These are phyloP conservation scores for Myriangium duriaei DNA, from an alignment of 2,329 filamentous ascomycete species.

Conservation along the genomic window DNA sequence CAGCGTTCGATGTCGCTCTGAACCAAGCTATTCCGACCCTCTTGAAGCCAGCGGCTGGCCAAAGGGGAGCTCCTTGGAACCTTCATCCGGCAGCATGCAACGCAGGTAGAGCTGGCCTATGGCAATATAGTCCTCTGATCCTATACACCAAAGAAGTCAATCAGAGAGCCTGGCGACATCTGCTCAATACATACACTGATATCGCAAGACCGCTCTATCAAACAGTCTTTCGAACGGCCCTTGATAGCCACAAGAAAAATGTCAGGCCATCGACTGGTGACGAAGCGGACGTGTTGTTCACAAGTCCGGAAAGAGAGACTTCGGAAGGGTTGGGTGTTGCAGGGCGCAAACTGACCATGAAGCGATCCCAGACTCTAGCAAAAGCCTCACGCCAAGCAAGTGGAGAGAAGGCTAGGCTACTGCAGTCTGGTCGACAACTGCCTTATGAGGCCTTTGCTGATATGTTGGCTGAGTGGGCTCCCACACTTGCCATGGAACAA, in stretches of 20 bases:
- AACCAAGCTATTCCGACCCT: slow-evolving; percentile 35
- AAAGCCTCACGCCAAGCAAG: slow-evolving; percentile 57
- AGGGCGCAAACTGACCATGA: slow-evolving; percentile 83
- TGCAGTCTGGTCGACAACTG: slow-evolving; percentile 52
- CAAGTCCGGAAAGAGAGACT: slow-evolving; percentile 76
- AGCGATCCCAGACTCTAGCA: slow-evolving; percentile 78
- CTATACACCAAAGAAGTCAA: slow-evolving; percentile 83
- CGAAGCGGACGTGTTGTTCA: slow-evolving; percentile 56
- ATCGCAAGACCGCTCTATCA: slow-evolving; percentile 67
- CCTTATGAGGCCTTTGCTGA: slow-evolving; percentile 72
- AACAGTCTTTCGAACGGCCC: slow-evolving; percentile 66
- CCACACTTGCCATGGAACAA: slow-evolving; percentile 81
- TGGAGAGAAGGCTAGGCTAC: slow-evolving; percentile 43
- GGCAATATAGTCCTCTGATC: slow-evolving; percentile 78
- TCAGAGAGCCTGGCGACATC: slow-evolving; percentile 62
- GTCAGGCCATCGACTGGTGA: slow-evolving; percentile 22
- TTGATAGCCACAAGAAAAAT: slow-evolving; percentile 53
- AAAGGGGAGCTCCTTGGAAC: slow-evolving; percentile 36
- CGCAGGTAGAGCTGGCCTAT: slow-evolving; percentile 58
- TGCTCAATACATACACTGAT: slow-evolving; percentile 70
- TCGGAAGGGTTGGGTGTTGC: slow-evolving; percentile 48
- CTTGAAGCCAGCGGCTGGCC: slow-evolving; percentile 21
- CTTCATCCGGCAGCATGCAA: slow-evolving; percentile 59
- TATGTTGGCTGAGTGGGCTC: slow-evolving; percentile 68
- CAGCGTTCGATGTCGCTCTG: slow-evolving; percentile 66